Evolutionary conservation across 2,329 filamentous ascomycete species (phyloP).

Genomic region (Beauveria australis): DNA sequence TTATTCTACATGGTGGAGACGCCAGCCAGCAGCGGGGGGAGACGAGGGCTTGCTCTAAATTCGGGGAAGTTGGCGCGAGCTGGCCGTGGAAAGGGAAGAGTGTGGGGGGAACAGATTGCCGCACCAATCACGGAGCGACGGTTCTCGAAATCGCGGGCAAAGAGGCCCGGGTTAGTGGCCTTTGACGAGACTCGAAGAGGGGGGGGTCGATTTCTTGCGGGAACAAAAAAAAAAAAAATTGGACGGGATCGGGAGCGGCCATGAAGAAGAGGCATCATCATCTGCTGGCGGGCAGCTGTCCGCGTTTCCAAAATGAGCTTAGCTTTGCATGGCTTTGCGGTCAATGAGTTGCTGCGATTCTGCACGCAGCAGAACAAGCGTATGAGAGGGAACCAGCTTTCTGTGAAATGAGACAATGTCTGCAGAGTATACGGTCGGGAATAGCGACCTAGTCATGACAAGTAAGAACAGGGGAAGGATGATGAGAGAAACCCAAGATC

Average conservation of each 20-base stretch:
- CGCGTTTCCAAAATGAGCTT: neutral
- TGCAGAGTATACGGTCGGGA: too few species aligned
- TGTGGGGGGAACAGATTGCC: slow-evolving; percentile 4
- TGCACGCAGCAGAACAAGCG: neutral
- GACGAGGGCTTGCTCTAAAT: neutral
- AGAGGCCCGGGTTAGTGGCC: too few species aligned
- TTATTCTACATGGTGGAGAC: neutral
- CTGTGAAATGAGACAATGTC: too few species aligned
- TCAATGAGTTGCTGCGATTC: too few species aligned
- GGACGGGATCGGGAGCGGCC: too few species aligned
- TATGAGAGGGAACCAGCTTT: neutral
- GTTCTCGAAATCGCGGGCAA: neutral
- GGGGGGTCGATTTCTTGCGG: too few species aligned
- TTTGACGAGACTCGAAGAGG: too few species aligned
- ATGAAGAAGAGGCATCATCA: neutral
- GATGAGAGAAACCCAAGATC: neutral
- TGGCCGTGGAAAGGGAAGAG: neutral
- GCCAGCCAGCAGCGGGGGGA: neutral
- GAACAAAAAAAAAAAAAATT: neutral
- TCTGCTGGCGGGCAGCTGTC: neutral
- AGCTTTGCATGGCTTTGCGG: neutral
- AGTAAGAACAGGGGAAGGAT: neutral
- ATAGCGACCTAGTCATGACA: too few species aligned
- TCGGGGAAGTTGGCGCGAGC: neutral
- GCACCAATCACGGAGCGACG: slow-evolving; percentile 7